Evolutionary conservation across 2,329 filamentous ascomycete genomes (phyloP), one percentile per base, ranked within the genome.

Genomic region (Volutella citrinella): DNA sequence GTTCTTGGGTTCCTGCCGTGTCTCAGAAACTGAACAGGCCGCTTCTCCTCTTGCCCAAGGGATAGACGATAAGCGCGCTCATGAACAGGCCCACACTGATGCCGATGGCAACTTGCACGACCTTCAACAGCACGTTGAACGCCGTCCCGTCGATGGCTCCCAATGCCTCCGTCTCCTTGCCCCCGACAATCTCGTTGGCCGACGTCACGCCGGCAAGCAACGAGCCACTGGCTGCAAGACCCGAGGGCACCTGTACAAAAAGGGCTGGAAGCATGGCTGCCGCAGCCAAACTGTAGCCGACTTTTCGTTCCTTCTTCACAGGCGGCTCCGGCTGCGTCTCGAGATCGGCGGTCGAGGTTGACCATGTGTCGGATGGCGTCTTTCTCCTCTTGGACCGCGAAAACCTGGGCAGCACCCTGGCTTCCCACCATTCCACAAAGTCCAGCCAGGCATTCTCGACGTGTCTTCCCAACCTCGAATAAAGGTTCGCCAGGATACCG

Each of bases 261-360:
- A 95, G 94, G 6, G 84, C 89, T 0, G 89, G 89, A 9, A 95
- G 66, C 71, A 95, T 87, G 3, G 86, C 84, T 0, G 87, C 87
- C 0, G 88, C 88, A 0, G 89, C 89, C 4, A 95, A 76, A 3
- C 84, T 85, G 56, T 90, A 88, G 10, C 83, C 80, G 6, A 79
- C 64, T 7, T 68, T 61, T 7, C 70, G 59, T n/a, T 62, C 52
- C 43, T 60, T 52, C 38, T 55, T 27, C 30, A 45, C 46, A 13
- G 50, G 39, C 24, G 49, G 52, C 30, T 54, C 48, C 10, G 40
- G 42, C 5, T 43, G 39, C 38, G 60, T 57, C 17, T 65, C 62
- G 12, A 56, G 48, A 19, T 65, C 62, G 2, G 48, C 42, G 18
- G 51, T 28, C 0, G 56, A 54, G 0, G 60, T 56, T 1, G 59